Evolutionary conservation across 2,329 filamentous ascomycete species (phyloP), one percentile per base, ranked within the genome.

Genomic region (Trematosphaeria pertusa): DNA sequence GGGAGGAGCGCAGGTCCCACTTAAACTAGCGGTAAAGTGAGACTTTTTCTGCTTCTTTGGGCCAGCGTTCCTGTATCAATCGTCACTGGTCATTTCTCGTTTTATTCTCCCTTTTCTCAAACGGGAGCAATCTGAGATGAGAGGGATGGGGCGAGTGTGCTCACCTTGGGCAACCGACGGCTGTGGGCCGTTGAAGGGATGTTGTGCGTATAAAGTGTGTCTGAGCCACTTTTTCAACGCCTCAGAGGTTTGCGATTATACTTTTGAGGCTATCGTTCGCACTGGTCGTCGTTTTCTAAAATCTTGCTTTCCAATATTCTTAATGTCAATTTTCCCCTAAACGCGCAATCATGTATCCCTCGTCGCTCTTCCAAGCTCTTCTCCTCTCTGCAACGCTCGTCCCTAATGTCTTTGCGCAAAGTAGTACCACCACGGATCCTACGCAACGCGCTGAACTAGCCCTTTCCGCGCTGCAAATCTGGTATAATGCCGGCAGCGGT

Each of bases 401-500:
- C 14, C 38, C 62, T 62, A 64, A 65, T 40, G 34, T 37, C 4
- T 61, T 18, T 15, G 54, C 61, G 15, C 56, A 62, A 56, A 62
- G 54, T 32, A 40, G 53, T 31, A 48, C 54, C n/a, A 46, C 46
- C n/a, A n/a, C n/a, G n/a, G 50, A 62, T 36, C 56, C 65, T 8
- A 58, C 46, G 7, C 44, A 49, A 28, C 63, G 65, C 22, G 64
- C 66, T 3, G 46, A 64, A 15, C 49, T 63, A 7, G 75, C 73
- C 3, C 60, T 77, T 2, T 60, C 68, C 17, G 65, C 76, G 5
- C 74, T 88, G 1, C 84, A 87, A 57, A 62, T 59, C 32, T 89
- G 82, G 80, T 89, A 89, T 66, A 80, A 86, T 60, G 46, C 69
- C 2, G 61, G 64, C 4, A 83, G 78, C 1, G 87, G 87, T 3